These are phyloP conservation scores for Fusarium coicis DNA, from an alignment of 2,329 filamentous ascomycete species.

Conservation along the genomic window DNA sequence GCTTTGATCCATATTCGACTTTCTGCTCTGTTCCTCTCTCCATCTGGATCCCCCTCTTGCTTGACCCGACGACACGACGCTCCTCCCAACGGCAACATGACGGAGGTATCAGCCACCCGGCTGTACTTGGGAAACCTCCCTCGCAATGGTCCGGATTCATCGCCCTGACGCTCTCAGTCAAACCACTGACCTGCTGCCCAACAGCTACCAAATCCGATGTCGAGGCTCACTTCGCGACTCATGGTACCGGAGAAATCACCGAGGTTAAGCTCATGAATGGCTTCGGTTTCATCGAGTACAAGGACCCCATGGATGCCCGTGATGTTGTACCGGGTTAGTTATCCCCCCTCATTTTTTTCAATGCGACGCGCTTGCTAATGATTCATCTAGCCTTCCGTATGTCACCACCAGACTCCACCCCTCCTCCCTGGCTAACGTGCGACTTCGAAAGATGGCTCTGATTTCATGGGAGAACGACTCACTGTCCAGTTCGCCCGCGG, in stretches of 20 bases:
- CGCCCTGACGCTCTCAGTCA: slow-evolving; percentile 45
- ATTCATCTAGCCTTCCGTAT: slow-evolving; percentile 67
- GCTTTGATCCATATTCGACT: slow-evolving; percentile 24
- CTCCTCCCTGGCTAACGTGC: slow-evolving; percentile 40
- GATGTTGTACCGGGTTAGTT: slow-evolving; percentile 95
- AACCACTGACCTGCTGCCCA: slow-evolving; percentile 59
- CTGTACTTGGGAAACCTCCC: slow-evolving; percentile 98
- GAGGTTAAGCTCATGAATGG: slow-evolving; percentile 99
- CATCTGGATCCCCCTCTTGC: slow-evolving; percentile 28
- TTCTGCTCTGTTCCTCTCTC: slow-evolving; percentile 22
- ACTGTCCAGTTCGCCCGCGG: slow-evolving; percentile 98
- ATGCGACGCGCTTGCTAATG: slow-evolving; percentile 32
- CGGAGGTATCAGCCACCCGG: slow-evolving; percentile 92
- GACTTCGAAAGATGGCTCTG: slow-evolving; percentile 80
- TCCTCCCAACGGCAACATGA: slow-evolving; percentile 65
- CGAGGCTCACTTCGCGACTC: slow-evolving; percentile 92
- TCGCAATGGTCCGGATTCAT: slow-evolving; percentile 78
- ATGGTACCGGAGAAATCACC: slow-evolving; percentile 96
- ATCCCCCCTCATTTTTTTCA: slow-evolving; percentile 23
- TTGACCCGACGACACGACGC: slow-evolving; percentile 26
- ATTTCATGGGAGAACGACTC: slow-evolving; percentile 97
- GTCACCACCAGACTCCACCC: slow-evolving; percentile 49
- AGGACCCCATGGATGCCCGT: slow-evolving; percentile 96
- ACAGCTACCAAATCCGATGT: slow-evolving; percentile 96
- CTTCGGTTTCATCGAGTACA: slow-evolving; percentile 99